A percentile compares a stretch with the other conserved stretches of the same genome.
Evolutionary conservation across 1,284 basidiomycete genomes (phyloP).

Genomic region (Puccinia novopanici): DNA sequence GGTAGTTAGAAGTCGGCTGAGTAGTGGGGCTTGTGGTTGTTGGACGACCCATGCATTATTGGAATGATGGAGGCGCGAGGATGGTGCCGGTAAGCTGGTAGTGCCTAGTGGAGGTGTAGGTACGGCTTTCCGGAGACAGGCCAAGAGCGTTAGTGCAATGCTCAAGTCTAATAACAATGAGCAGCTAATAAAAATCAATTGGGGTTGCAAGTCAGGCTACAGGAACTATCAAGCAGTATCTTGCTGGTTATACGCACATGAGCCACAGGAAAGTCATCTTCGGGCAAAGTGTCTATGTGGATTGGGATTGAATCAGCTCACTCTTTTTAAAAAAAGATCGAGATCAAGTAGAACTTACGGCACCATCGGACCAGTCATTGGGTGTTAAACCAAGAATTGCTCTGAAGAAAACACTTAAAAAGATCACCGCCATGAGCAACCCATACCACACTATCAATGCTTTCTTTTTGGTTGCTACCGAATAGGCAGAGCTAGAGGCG

Average conservation of each 20-base stretch:
- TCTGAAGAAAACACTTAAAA: conserved; percentile 47
- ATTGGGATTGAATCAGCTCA: neutral
- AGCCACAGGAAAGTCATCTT: conserved; percentile 51
- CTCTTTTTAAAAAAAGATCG: no score
- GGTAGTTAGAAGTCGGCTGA: conserved; percentile 46
- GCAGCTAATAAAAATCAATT: conserved; percentile 11
- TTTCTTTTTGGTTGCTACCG: conserved; percentile 40
- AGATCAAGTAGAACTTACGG: conserved; percentile 22
- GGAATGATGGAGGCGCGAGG: neutral
- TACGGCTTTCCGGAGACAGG: conserved; percentile 20
- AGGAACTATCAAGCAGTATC: neutral
- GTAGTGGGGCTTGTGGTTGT: conserved; percentile 34
- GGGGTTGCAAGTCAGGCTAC: neutral
- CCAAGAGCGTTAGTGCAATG: conserved; percentile 40
- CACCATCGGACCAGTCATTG: conserved; percentile 46
- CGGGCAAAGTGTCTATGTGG: conserved; percentile 36
- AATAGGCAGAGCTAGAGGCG: conserved; percentile 44
- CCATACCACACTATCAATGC: conserved; percentile 40
- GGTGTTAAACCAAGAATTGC: conserved; percentile 42
- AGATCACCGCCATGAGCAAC: conserved; percentile 43
- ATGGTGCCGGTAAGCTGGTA: conserved; percentile 18
- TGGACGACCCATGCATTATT: conserved; percentile 7
- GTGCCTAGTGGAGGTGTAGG: neutral
- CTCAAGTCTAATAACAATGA: conserved; percentile 46
- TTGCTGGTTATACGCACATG: conserved; percentile 26